Conservation (phyloP, 2,329 filamentous ascomycete species). For the Pestalotiopsis sp. region DNA sequence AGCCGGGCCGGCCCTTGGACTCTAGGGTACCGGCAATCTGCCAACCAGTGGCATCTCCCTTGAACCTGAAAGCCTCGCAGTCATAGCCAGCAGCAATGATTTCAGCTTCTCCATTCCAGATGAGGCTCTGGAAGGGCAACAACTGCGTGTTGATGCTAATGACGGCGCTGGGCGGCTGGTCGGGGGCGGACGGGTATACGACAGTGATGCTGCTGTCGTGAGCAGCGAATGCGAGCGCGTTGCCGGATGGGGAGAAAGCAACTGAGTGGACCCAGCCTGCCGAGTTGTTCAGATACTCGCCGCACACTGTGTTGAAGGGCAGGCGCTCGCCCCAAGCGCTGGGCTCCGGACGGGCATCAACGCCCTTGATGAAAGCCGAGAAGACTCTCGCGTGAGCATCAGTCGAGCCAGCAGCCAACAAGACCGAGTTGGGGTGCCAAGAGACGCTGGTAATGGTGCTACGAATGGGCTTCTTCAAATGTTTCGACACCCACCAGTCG, state of each 20-base stretch:
- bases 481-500: constrained; percentile 99
- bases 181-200: constrained; percentile 89
- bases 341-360: constrained; percentile 83
- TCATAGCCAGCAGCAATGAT: constrained; percentile 95
- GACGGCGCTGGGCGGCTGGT: constrained; percentile 88
- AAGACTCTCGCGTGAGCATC: constrained; percentile 96
- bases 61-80: constrained; percentile 87
- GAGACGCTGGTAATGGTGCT: constrained; percentile 93
- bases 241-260: constrained; percentile 87
- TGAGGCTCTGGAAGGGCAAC: constrained; percentile 86
- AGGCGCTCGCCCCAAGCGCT: constrained; percentile 92
- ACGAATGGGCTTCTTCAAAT: constrained; percentile 97
- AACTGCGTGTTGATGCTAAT: constrained; percentile 88
- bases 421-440: constrained; percentile 97
- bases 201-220: constrained; percentile 97
- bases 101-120: constrained; percentile 91
- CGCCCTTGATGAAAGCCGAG: constrained; percentile 93
- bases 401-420: constrained; percentile 93
- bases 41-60: constrained; percentile 80
- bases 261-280: constrained; percentile 96
- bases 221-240: constrained; percentile 90
- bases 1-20: constrained; percentile 65
- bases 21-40: constrained; percentile 81
- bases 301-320: constrained; percentile 98
- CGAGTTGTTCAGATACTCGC: constrained; percentile 93